Evolutionary conservation across 2,329 filamentous ascomycete species (phyloP), one percentile per base, ranked within the genome.

Genomic region (Aaosphaeria pasadenensis): DNA sequence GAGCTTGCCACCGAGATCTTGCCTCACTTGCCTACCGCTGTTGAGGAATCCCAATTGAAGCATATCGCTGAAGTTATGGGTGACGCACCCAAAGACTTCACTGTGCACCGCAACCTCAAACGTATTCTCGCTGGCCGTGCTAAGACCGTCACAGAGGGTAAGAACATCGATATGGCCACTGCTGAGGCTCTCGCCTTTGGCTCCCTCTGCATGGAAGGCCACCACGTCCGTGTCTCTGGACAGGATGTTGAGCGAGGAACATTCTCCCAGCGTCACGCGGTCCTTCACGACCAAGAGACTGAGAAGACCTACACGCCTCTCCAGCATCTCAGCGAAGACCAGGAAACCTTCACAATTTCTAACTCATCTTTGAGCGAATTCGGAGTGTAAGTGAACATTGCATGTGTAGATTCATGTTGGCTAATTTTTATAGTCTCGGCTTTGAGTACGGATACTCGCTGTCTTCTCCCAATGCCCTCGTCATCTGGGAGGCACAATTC

Each of bases 401-500:
- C 31, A 24, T 29, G n/a, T 31, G 43, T 39, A 17, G 11, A 36
- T 39, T 4, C 36, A 30, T 32, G 39, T 41, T 33, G 6, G 45
- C 24, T 6, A 36, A 7, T 6, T 11, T 38, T 13, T 32, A 13
- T 47, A 88, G 84, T 52, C 88, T 99, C 53, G 94, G 94, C 46
- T 99, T 99, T 71, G 94, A 99, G 75, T 99, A 99, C 66, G 94
- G 94, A 52, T 99, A 99, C 79, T 99, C 94, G 3, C 78, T 99
- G 52, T 95, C 91, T 30, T 97, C 94, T 30, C 94, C 94, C 49
- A 95, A 96, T 69, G 92, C 94, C 35, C 84, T 99, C 29, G 92
- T 99, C 62, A 95, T 99, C 85, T 99, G 94, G 94, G 94, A 99
- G 77, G 94, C 94, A 35, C 94, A 99, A 74, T 99, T 99, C 66